phyloP scores from a whole-genome alignment of 169 alveolate species.

The Eimeria necatrix region DNA sequence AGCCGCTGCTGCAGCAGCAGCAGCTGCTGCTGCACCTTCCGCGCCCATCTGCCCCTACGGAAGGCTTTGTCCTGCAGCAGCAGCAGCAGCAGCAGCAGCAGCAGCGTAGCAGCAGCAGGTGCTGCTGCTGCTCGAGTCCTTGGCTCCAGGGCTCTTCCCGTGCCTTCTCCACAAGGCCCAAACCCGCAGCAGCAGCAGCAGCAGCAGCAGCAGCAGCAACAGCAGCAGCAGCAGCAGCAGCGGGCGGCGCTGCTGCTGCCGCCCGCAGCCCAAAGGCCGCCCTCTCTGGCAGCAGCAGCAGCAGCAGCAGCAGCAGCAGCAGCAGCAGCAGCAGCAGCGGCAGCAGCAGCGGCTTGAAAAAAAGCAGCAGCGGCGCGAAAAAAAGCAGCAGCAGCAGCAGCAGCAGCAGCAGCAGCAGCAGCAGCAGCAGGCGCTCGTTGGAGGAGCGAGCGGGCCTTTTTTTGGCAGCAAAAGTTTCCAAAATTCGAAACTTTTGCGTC shows the following conservation, averaged over 20 bases:
- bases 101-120: not conserved
- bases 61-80: not conserved
- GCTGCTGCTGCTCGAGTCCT: not conserved
- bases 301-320: no score
- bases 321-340: no score
- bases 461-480: not conserved
- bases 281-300: no score
- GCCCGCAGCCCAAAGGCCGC: no score
- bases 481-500: conserved; percentile 95
- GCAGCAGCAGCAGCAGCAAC: not conserved
- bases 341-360: no score
- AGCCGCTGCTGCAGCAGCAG: no score
- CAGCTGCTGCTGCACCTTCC: not conserved
- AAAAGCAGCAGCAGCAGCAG: not conserved
- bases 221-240: not conserved
- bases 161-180: not conserved
- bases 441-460: conserved; percentile 4
- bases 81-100: conserved; percentile 26
- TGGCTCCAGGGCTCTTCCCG: not conserved
- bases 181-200: no score
- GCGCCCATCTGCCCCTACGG: not conserved
- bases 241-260: conserved; percentile 4
- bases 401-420: not conserved
- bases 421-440: not conserved
- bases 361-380: no score